phyloP scores from a whole-genome alignment of 2,329 filamentous ascomycete genomes.

The Cytospora piceicola region DNA sequence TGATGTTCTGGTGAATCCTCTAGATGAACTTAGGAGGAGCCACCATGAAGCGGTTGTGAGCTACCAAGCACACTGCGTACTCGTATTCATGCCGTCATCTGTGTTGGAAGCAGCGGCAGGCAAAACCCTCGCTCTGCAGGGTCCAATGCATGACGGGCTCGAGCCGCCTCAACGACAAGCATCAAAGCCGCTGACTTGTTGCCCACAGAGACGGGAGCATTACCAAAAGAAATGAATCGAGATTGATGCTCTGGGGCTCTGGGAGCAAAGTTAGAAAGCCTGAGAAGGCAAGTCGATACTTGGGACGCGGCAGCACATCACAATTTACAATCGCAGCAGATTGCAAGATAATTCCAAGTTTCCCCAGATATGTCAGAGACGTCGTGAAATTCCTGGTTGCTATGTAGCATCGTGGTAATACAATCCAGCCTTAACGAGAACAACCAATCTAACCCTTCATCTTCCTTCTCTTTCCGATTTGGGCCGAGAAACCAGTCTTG shows the following conservation, averaged over 20 bases:
- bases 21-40: neutral
- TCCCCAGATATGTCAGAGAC: neutral
- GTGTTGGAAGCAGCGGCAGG: constrained; percentile 20
- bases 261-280: neutral
- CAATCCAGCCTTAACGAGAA: constrained; percentile 10
- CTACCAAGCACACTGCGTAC: neutral
- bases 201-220: neutral
- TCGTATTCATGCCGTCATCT: constrained; percentile 27
- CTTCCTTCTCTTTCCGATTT: constrained; percentile 98
- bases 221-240: neutral
- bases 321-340: neutral
- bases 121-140: constrained; percentile 21
- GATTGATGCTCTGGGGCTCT: neutral
- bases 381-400: constrained; percentile 17
- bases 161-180: constrained; percentile 3
- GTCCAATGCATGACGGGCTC: neutral
- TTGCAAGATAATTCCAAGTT: neutral
- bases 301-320: neutral
- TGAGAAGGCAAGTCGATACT: neutral
- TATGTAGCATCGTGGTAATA: constrained; percentile 20
- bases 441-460: constrained; percentile 70
- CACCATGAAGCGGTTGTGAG: constrained; percentile 1
- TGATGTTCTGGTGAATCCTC: neutral
- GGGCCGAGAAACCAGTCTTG: constrained; percentile 99
- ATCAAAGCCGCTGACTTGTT: neutral